Conservation (phyloP, 2,329 filamentous ascomycete species). For the Mycosphaerella arachidis region DNA sequence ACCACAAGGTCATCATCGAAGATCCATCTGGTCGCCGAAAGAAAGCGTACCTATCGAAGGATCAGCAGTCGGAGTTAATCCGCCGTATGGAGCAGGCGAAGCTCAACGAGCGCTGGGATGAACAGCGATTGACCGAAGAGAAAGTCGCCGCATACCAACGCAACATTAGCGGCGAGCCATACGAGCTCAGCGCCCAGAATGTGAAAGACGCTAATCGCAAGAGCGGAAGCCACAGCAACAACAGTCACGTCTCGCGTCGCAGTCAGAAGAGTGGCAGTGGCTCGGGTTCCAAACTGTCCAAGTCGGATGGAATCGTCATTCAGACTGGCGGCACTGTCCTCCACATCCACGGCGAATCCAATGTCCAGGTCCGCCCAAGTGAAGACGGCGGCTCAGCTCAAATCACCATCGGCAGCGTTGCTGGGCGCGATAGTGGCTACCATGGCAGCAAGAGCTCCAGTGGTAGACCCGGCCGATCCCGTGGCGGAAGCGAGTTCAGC, state of each 20-base stretch:
- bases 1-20: slow-evolving; percentile 26
- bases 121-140: slow-evolving; percentile 14
- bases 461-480: slow-evolving; percentile 19
- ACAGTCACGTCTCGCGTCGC: slow-evolving; percentile 24
- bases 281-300: slow-evolving; percentile 21
- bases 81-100: slow-evolving; percentile 14
- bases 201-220: slow-evolving; percentile 21
- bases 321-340: slow-evolving; percentile 25
- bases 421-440: slow-evolving; percentile 22
- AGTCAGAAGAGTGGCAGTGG: slow-evolving; percentile 23
- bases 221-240: slow-evolving; percentile 14
- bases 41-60: slow-evolving; percentile 23
- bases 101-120: slow-evolving; percentile 12
- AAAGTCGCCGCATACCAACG: slow-evolving; percentile 27
- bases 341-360: slow-evolving; percentile 27
- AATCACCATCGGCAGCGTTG: slow-evolving; percentile 22
- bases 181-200: slow-evolving; percentile 29
- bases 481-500: slow-evolving; percentile 8
- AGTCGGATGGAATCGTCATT: slow-evolving; percentile 24
- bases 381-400: slow-evolving; percentile 24
- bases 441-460: slow-evolving; percentile 20
- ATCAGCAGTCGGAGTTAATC: slow-evolving; percentile 21
- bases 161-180: slow-evolving; percentile 15
- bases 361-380: slow-evolving; percentile 21
- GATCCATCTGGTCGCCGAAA: slow-evolving; percentile 21